phyloP scores from a whole-genome alignment of 2,329 filamentous ascomycete genomes.

The Emericellopsis cladophorae region DNA sequence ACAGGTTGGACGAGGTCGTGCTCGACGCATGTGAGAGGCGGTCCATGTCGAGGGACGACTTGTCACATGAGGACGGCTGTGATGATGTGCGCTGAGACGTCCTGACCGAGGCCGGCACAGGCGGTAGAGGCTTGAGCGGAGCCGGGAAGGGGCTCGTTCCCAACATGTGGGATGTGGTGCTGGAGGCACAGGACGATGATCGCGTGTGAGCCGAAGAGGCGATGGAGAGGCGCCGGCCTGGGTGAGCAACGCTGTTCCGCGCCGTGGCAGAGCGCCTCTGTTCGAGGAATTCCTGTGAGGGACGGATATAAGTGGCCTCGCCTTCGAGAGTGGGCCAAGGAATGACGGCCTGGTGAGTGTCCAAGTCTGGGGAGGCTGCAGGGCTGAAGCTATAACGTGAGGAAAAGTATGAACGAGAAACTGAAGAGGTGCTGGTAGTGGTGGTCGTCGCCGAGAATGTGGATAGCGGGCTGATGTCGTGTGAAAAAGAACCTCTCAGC shows the following conservation, averaged over 20 bases:
- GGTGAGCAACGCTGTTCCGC: not conserved
- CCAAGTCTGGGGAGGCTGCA: not conserved
- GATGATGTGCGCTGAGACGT: slow-evolving; percentile 1
- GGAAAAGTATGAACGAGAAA: not conserved
- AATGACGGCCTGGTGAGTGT: not conserved
- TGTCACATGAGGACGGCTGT: slow-evolving; percentile 1
- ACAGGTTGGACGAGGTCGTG: slow-evolving; percentile 1
- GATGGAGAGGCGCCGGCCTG: not conserved
- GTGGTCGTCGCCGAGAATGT: not conserved
- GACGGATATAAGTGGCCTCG: slow-evolving; percentile 2
- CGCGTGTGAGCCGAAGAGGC: slow-evolving; percentile 1
- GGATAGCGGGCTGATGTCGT: not conserved
- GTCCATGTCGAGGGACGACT: slow-evolving; percentile 2
- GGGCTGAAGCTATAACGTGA: not conserved
- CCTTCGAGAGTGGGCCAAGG: slow-evolving; percentile 1
- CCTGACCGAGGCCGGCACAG: not conserved
- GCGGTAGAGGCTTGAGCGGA: slow-evolving; percentile 3
- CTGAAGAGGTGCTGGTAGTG: not conserved
- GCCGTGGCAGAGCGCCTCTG: not conserved
- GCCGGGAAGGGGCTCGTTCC: slow-evolving; percentile 2
- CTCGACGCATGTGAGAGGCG: slow-evolving; percentile 4
- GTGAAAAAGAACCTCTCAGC: not conserved
- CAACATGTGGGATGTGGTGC: not conserved
- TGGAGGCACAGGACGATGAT: slow-evolving; percentile 2
- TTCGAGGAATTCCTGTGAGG: slow-evolving; percentile 1